These are phyloP conservation scores for Endocalyx cinctus DNA, from an alignment of 2,329 filamentous ascomycete species.

Conservation along the genomic window DNA sequence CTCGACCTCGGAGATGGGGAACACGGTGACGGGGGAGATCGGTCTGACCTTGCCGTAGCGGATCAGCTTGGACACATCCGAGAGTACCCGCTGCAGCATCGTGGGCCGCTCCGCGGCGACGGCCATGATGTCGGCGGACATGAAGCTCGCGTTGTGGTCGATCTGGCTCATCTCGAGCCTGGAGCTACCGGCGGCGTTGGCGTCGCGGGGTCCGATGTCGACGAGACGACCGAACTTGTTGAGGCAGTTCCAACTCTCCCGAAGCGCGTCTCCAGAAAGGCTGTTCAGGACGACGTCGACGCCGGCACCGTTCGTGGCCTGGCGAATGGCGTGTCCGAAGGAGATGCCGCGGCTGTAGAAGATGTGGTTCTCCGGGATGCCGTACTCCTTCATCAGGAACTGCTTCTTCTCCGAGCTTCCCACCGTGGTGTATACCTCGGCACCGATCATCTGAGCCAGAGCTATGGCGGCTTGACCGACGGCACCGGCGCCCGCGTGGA, in stretches of 20 bases:
- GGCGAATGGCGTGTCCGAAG: conserved; percentile 19
- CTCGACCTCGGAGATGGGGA: conserved; percentile 30
- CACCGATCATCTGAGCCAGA: conserved; percentile 24
- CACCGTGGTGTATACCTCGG: conserved; percentile 23
- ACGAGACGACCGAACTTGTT: conserved; percentile 26
- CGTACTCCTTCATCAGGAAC: conserved; percentile 23
- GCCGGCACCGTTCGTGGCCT: conserved; percentile 17
- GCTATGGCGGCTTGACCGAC: conserved; percentile 26
- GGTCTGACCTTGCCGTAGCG: conserved; percentile 25
- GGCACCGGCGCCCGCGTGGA: conserved; percentile 23
- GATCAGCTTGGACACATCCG: conserved; percentile 23
- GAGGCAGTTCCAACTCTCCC: conserved; percentile 26
- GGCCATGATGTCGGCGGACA: conserved; percentile 40
- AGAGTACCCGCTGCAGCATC: conserved; percentile 22
- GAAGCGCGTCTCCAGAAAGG: conserved; percentile 21
- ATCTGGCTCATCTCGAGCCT: conserved; percentile 46
- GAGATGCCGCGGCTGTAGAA: conserved; percentile 23
- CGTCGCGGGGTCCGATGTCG: conserved; percentile 22
- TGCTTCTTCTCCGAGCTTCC: conserved; percentile 22
- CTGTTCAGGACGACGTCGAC: conserved; percentile 25
- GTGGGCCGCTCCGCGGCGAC: conserved; percentile 30
- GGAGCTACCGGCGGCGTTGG: conserved; percentile 21
- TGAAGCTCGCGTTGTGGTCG: conserved; percentile 41
- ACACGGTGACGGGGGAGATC: conserved; percentile 29
- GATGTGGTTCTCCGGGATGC: conserved; percentile 20